Base-by-base conservation (phyloP, 2,329 filamentous ascomycete species). In the Alternaria arbusti region DNA sequence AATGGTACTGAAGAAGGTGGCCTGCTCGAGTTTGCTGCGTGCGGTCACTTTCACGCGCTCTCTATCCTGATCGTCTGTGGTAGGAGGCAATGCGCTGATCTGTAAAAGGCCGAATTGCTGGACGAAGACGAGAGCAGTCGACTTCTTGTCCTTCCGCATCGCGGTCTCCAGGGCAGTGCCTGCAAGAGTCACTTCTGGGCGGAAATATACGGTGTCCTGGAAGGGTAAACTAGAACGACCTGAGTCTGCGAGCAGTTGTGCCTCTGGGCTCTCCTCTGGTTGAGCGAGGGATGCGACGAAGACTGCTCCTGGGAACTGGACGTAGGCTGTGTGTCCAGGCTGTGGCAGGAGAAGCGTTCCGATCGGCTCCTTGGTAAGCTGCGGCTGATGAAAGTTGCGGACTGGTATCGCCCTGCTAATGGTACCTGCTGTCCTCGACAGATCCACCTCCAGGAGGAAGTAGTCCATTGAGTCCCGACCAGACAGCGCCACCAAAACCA, bases 1-100 rank as follows among this genome's bases (percentile, higher is more conserved):
- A 75, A 92, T 89, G 51, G 88, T 89, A 2, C 94, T 94, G 76
- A 93, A 98, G 81, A 97, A 98, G 1, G 98, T 91, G 3, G 94
- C 94, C 81, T 99, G 94, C 75, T 97, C 93, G 44, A 99, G 86
- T 80, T 96, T 97, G 80, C 89, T 92, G 80, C 93, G 96, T 7
- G 93, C 91, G 1, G 92, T 94, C 15, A 97, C 87, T 68, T 82
- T 82, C 10, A 70, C 66, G 25, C 75, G 76, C 51, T 75, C 90
- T 20, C 63, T 59, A 11, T 71, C 66, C 13, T 69, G 59, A 5
- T 87, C 83, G 5, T 90, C 88, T 12, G 87, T 89, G 5, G 87
- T 87, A 25, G 90, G 83, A 15, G 87, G 84, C 26, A 87, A 74
- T 13, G 83, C 82, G 54, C 82, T 81, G 43, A 89, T 78, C 55